Evolutionary conservation across 306 rosid genomes (phyloP), one percentile per base, ranked within the genome.

Genomic region (Gillenia trifoliata): DNA sequence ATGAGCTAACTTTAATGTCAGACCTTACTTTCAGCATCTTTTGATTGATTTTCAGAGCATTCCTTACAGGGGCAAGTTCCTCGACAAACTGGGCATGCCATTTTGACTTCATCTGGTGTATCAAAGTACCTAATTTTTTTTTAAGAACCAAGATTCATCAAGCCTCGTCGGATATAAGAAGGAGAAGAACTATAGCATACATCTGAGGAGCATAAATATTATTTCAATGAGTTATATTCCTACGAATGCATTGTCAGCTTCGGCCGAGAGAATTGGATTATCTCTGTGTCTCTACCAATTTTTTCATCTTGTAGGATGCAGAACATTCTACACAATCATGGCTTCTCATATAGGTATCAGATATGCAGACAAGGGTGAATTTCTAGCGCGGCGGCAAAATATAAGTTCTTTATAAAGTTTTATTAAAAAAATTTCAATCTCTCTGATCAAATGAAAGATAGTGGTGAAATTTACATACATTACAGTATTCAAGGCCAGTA

Each of bases 21-120:
- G 92, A 95, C 99, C 99, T 95, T 92, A 90, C 96, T 89, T 90
- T 92, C 93, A 75, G 79, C 83, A 83, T 89, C 93, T 76, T 81
- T 81, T 73, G 85, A 75, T 77, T 83, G 91, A 85, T 81, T 85
- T 75, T 81, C 83, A 75, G 82, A 80, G 80, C 99, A 95, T 82
- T 92, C 89, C 86, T 90, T 90, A 79, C 99, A 95, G 69, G 91
- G 77, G 86, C 99, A 95, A 77, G 88, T 85, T 85, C 91, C 85
- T 71, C 91, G 93, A 75, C 99, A 95, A 70, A 92, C 99, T 13
- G 99, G 99, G 77, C 99, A 95, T 54, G 93, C 96, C 84, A 64
- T 81, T 87, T 86, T 89, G 68, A 90, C 96, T 83, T 90, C 97
- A 75, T 92, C 87, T 86, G 85, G 92, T 10, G 90, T 90, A 34